These are phyloP conservation scores for Russula ochroleuca DNA, from an alignment of 768 basidiomycete species.

Conservation along the genomic window DNA sequence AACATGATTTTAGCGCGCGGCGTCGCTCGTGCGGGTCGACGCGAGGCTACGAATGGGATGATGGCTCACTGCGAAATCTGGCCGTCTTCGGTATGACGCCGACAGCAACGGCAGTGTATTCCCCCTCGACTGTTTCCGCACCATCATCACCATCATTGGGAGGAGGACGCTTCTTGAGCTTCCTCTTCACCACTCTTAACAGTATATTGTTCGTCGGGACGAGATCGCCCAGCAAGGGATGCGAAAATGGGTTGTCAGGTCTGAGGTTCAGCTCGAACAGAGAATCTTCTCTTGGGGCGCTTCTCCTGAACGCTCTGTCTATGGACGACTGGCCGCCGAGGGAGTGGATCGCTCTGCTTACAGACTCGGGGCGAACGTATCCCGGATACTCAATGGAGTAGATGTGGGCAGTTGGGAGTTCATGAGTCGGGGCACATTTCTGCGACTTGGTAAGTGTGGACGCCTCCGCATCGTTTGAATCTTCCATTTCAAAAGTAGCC, in stretches of 20 bases:
- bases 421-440: slow-evolving; percentile 36
- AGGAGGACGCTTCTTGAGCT: slow-evolving; percentile 42
- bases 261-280: slow-evolving; percentile 74
- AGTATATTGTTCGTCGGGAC: slow-evolving; percentile 76
- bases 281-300: slow-evolving; percentile 55
- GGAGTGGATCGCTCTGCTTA: slow-evolving; percentile 55
- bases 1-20: neutral
- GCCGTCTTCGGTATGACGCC: slow-evolving; percentile 79
- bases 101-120: slow-evolving; percentile 68
- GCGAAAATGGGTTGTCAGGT: slow-evolving; percentile 70
- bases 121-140: slow-evolving; percentile 43
- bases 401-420: slow-evolving; percentile 56
- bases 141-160: slow-evolving; percentile 20
- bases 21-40: neutral
- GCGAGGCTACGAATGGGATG: neutral
- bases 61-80: slow-evolving; percentile 76
- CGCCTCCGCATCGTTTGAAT: neutral
- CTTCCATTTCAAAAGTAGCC: slow-evolving; percentile 4
- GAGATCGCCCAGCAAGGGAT: slow-evolving; percentile 80
- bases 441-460: neutral
- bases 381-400: slow-evolving; percentile 91
- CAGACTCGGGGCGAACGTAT: slow-evolving; percentile 62
- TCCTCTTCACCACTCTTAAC: slow-evolving; percentile 75
- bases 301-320: slow-evolving; percentile 72
- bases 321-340: slow-evolving; percentile 68